These are phyloP conservation scores for Starmerella apicola DNA, from an alignment of 805 yeast species.

Conservation along the genomic window DNA sequence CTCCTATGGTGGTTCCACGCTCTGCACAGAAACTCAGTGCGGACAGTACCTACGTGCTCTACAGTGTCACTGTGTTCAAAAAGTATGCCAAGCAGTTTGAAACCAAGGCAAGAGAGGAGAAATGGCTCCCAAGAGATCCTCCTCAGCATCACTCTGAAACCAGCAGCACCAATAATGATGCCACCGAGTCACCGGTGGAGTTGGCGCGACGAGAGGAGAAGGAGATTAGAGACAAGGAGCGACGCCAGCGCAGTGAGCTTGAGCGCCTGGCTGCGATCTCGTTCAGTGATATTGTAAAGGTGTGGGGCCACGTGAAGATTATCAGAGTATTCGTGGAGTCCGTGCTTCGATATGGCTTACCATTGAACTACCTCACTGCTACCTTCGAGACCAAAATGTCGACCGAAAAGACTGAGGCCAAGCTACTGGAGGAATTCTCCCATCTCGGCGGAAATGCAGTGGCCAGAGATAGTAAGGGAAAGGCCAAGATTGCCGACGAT, in stretches of 20 bases:
- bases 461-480: slow-evolving; percentile 52
- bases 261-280: slow-evolving; percentile 78
- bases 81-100: slow-evolving; percentile 62
- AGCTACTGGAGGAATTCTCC: slow-evolving; percentile 64
- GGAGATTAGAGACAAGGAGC: slow-evolving; percentile 61
- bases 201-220: slow-evolving; percentile 37
- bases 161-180: slow-evolving; percentile 55
- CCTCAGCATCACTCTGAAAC: slow-evolving; percentile 31
- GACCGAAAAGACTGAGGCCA: slow-evolving; percentile 48
- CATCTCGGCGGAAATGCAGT: slow-evolving; percentile 88
- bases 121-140: slow-evolving; percentile 79
- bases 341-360: slow-evolving; percentile 90
- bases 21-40: slow-evolving; percentile 57
- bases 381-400: slow-evolving; percentile 35
- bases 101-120: slow-evolving; percentile 62
- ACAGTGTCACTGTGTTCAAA: slow-evolving; percentile 72
- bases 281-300: slow-evolving; percentile 70
- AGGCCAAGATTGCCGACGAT: slow-evolving; percentile 49
- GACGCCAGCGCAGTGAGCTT: slow-evolving; percentile 56
- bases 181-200: neutral
- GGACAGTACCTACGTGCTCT: slow-evolving; percentile 65
- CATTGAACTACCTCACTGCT: slow-evolving; percentile 68
- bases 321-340: slow-evolving; percentile 83
- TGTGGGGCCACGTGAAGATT: slow-evolving; percentile 84
- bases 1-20: slow-evolving; percentile 82